Conservation (phyloP, 225 moss, liverwort and hornwort species). For the Neckera pumila region DNA sequence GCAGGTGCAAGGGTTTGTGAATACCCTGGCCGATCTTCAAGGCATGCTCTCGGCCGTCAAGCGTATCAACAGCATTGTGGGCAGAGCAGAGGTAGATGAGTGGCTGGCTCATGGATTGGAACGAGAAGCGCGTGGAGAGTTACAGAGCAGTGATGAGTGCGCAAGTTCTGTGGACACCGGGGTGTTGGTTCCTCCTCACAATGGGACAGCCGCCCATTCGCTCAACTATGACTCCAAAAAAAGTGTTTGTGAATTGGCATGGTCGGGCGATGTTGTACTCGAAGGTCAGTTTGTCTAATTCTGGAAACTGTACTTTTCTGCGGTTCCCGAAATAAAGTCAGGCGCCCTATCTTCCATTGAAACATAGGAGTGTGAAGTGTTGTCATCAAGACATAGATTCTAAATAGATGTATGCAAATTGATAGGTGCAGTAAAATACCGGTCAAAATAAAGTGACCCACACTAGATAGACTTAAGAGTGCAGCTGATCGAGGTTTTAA, state of each 20-base stretch:
- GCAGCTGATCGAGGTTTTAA: background rate
- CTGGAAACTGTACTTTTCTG: background rate
- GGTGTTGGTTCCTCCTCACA: background rate
- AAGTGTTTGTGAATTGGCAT: constrained; percentile 76
- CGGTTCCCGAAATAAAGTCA: background rate
- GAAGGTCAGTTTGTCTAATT: constrained; percentile 40
- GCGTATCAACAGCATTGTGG: constrained; percentile 69
- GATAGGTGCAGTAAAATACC: background rate
- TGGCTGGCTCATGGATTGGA: constrained; percentile 88
- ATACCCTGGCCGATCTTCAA: constrained; percentile 85
- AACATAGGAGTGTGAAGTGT: background rate
- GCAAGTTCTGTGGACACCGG: constrained; percentile 31
- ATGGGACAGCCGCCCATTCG: constrained; percentile 21
- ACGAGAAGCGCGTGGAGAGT: constrained; percentile 60
- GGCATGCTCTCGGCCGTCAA: constrained; percentile 67
- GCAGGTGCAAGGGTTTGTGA: constrained; percentile 98
- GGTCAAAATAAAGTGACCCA: background rate
- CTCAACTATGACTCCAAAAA: constrained; percentile 29
- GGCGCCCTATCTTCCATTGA: background rate
- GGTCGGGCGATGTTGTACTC: constrained; percentile 93
- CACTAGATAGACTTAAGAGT: background rate
- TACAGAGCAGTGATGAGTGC: constrained; percentile 34
- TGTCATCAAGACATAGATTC: background rate
- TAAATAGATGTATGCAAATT: background rate
- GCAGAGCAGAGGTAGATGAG: constrained; percentile 74